phyloP scores from a whole-genome alignment of 768 basidiomycete genomes.

The Suillus ampliporus region DNA sequence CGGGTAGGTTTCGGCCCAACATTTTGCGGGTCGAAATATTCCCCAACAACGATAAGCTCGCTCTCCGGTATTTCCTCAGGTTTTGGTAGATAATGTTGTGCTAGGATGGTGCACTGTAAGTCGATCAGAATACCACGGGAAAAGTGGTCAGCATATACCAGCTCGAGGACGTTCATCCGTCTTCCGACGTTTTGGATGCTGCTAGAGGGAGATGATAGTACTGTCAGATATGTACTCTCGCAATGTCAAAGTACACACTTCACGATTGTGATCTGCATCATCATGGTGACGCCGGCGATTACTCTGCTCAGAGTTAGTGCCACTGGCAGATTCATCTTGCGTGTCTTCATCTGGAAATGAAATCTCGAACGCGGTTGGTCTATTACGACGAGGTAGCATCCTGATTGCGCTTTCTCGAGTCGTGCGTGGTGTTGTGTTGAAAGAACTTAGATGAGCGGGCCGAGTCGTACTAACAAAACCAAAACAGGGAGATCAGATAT shows the following conservation, averaged over 20 bases:
- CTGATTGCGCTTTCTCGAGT: background rate
- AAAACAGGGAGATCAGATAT: background rate
- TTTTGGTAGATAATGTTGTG: constrained; percentile 43
- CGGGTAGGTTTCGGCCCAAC: constrained; percentile 59
- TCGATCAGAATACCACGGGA: background rate
- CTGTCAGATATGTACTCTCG: background rate
- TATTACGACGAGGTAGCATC: constrained; percentile 48
- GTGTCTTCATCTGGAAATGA: constrained; percentile 47
- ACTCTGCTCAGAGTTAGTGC: constrained; percentile 26
- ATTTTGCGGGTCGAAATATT: constrained; percentile 42
- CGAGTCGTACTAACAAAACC: background rate
- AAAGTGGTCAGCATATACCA: constrained; percentile 17
- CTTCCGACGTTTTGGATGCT: constrained; percentile 36
- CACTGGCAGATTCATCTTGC: constrained; percentile 26
- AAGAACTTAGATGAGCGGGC: too few relatives aligned
- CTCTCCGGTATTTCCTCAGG: constrained; percentile 43
- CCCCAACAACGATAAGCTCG: constrained; percentile 44
- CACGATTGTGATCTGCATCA: constrained; percentile 13
- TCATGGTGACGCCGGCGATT: constrained; percentile 34
- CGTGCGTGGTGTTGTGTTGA: background rate
- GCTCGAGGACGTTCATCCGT: constrained; percentile 23
- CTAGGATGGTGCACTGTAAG: constrained; percentile 29
- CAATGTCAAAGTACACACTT: constrained; percentile 19
- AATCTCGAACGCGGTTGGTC: constrained; percentile 60
- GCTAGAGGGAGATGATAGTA: background rate